Evolutionary conservation across 139 green algal genomes (phyloP).

Genomic region (Nannochloris sp.): DNA sequence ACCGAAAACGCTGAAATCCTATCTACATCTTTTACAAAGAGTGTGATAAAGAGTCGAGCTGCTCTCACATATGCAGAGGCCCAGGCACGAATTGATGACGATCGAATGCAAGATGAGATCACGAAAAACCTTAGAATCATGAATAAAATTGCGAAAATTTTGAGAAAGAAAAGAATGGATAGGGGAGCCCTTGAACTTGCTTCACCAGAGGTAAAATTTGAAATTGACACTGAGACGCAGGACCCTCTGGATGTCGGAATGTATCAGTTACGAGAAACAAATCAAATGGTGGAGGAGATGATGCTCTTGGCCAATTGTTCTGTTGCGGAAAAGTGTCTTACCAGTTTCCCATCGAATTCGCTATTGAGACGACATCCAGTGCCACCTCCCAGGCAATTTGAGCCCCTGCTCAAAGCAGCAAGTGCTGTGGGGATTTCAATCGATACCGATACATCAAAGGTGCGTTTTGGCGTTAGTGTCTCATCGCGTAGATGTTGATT

Average conservation of each 20-base stretch:
- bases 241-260: conserved; percentile 88
- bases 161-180: conserved; percentile 47
- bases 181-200: conserved; percentile 82
- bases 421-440: conserved; percentile 53
- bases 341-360: conserved; percentile 57
- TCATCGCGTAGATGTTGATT: no score
- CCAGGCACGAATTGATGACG: conserved; percentile 86
- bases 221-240: conserved; percentile 83
- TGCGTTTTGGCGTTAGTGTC: neutral
- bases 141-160: conserved; percentile 59
- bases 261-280: conserved; percentile 86
- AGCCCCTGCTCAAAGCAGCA: conserved; percentile 50
- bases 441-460: conserved; percentile 43
- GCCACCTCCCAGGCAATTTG: conserved; percentile 61
- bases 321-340: conserved; percentile 75
- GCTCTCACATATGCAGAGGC: conserved; percentile 89
- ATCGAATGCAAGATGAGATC: conserved; percentile 54
- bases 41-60: conserved; percentile 67
- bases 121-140: conserved; percentile 55
- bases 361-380: conserved; percentile 74
- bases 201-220: conserved; percentile 92
- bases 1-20: conserved; percentile 45
- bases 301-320: conserved; percentile 93
- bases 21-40: conserved; percentile 65
- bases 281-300: conserved; percentile 98